Evolutionary conservation across 164 flowering plant species (phyloP).

Genomic region (Nymphaea colorata): DNA sequence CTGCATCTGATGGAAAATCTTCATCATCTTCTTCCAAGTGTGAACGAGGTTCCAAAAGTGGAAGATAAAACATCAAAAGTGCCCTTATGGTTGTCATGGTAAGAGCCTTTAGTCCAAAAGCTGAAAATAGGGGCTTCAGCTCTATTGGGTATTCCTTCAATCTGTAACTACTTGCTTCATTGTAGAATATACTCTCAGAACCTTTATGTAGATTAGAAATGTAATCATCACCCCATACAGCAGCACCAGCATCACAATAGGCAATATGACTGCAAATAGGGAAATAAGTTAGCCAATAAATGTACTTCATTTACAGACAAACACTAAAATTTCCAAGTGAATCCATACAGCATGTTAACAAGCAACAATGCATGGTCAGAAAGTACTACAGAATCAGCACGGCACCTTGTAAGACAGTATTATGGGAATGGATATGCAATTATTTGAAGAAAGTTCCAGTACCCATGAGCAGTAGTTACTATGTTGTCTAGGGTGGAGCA

Average conservation of each 20-base stretch:
- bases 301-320: neutral
- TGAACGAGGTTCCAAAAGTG: conserved; percentile 70
- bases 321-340: neutral
- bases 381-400: too few species aligned
- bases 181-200: conserved; percentile 21
- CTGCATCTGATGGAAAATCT: conserved; percentile 46
- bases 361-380: too few species aligned
- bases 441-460: too few species aligned
- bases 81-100: conserved; percentile 77
- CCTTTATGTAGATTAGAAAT: conserved; percentile 26
- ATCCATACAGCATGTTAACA: neutral
- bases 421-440: too few species aligned
- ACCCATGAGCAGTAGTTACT: too few species aligned
- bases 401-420: too few species aligned
- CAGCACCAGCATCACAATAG: conserved; percentile 62
- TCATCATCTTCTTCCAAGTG: conserved; percentile 47
- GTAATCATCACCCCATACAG: conserved; percentile 38
- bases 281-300: neutral
- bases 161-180: conserved; percentile 23
- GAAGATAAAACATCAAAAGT: conserved; percentile 63
- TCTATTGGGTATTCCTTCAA: conserved; percentile 60
- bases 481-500: too few species aligned
- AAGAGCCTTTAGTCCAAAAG: conserved; percentile 53
- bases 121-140: conserved; percentile 73
- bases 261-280: conserved; percentile 12